phyloP scores from a whole-genome alignment of 1,284 basidiomycete genomes.

The Irpex sp. region DNA sequence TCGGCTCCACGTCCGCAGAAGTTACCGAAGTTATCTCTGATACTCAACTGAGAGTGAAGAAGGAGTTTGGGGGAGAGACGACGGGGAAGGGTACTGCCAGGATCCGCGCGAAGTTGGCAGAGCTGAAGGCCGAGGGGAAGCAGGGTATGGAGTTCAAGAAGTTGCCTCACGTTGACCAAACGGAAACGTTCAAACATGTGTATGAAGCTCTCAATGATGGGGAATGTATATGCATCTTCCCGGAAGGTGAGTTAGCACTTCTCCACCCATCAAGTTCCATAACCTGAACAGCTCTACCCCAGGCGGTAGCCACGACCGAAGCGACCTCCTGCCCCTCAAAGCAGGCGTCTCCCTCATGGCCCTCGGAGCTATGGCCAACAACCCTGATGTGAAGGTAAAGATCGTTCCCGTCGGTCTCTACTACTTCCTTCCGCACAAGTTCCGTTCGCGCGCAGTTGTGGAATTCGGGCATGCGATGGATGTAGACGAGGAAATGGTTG shows the following conservation, averaged over 20 bases:
- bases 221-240: conserved; percentile 93
- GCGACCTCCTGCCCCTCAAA: conserved; percentile 93
- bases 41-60: conserved; percentile 81
- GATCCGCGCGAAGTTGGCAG: conserved; percentile 63
- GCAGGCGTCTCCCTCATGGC: conserved; percentile 97
- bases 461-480: conserved; percentile 94
- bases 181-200: conserved; percentile 92
- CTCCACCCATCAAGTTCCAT: not conserved
- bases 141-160: conserved; percentile 73
- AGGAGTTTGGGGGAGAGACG: conserved; percentile 82
- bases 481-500: conserved; percentile 82
- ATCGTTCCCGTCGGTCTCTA: conserved; percentile 94
- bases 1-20: conserved; percentile 79
- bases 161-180: conserved; percentile 86
- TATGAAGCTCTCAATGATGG: conserved; percentile 87
- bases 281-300: not conserved
- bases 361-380: conserved; percentile 91
- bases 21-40: conserved; percentile 90
- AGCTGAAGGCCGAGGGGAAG: conserved; percentile 49
- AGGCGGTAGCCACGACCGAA: conserved; percentile 97
- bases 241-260: conserved; percentile 69
- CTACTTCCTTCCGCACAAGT: conserved; percentile 95
- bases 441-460: conserved; percentile 93
- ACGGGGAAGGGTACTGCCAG: conserved; percentile 67
- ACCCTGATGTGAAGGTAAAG: conserved; percentile 85